Evolutionary conservation across 78 protist genomes (phyloP), one percentile per base, ranked within the genome.

Genomic region (Monosiga brevicollis): DNA sequence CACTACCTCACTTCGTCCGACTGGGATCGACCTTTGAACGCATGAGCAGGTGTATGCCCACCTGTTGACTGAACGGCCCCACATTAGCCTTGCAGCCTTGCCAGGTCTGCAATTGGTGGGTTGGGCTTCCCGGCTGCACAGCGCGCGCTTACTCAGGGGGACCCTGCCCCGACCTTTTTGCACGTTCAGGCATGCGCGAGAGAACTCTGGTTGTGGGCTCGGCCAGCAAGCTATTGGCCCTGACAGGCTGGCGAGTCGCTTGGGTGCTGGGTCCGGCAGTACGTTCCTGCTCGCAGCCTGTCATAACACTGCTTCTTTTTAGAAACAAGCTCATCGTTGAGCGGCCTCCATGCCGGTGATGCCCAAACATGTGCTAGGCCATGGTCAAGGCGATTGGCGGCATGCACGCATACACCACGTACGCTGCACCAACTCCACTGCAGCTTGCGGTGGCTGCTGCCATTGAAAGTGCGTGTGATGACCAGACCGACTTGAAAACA

Each of bases 151-250:
- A n/a, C n/a, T n/a, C n/a, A n/a, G n/a, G n/a, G n/a, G n/a, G n/a
- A n/a, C n/a, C n/a, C n/a, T 42, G 54, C 71, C 23, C 6, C 80
- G 10, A 9, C 35, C 15, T 70, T 25, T 20, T 9, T 9, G 15
- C 9, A 10, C 76, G 42, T 9, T 42, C 83, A 9, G 83, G 83
- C n/a, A 80, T 80, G 83, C 41, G 73, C 43, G 74, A 85, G n/a
- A 39, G 93, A 26, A 90, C 94, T 24, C 42, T 93, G 42, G 85
- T 90, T 0, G 76, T 93, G 34, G 91, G 93, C 25, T 72, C 85
- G 0, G 89, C 93, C 20, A 91, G 93, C 26, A 93, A 93, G 79
- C 79, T 84, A 24, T 88, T 88, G 2, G 25, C 83, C 25, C 84
- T 43, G n/a, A 88, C 91, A 1, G 91, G 91, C 26, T 79, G 71